Evolutionary conservation across 2,329 filamentous ascomycete genomes (phyloP).

Genomic region (Fusarium pininemorale): DNA sequence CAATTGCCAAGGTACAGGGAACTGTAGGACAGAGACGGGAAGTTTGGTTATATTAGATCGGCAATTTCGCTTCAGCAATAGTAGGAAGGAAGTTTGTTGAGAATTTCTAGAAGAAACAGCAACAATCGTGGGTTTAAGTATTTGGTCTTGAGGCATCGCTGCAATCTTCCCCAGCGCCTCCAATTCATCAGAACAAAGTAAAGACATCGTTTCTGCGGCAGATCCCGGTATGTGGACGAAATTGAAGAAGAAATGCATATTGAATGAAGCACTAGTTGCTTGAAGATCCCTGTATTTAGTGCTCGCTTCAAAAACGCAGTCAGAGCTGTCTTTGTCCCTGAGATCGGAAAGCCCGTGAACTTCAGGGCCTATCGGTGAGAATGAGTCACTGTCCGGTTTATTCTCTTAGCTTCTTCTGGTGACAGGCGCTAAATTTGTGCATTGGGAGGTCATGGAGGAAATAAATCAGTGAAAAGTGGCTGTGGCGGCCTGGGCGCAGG

Average conservation of each 20-base stretch:
- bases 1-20: not conserved
- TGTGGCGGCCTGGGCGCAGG: not conserved
- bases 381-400: not conserved
- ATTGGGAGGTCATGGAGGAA: rapidly evolving
- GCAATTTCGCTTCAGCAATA: rapidly evolving
- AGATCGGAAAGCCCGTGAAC: not conserved
- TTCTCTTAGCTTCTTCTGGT: not conserved
- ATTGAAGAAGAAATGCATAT: rapidly evolving
- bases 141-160: not conserved
- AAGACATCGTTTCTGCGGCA: no score
- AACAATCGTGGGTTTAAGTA: not conserved
- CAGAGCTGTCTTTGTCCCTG: not conserved
- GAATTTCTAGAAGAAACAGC: not conserved
- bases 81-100: rapidly evolving
- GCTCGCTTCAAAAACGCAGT: rapidly evolving
- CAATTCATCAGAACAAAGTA: not conserved
- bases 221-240: not conserved
- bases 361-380: not conserved
- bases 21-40: not conserved
- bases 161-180: not conserved
- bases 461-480: not conserved
- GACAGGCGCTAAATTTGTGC: rapidly evolving
- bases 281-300: rapidly evolving
- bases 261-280: not conserved
- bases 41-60: no score